These are phyloP conservation scores for Talaromyces proteolyticus DNA, from an alignment of 495 filamentous ascomycete genomes.

Conservation along the genomic window DNA sequence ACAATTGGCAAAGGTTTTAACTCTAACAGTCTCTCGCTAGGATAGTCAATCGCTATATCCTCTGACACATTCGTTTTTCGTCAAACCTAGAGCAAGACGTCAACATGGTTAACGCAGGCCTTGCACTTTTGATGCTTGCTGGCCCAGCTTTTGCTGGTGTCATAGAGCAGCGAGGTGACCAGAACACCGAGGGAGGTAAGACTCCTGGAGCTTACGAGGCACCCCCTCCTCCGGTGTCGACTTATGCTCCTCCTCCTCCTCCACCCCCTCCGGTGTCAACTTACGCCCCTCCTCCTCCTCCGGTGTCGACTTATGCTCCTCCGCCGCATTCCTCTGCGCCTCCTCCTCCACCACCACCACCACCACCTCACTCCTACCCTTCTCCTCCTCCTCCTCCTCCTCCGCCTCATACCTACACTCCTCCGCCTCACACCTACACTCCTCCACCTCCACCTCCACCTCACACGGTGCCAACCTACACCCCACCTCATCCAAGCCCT, in stretches of 20 bases:
- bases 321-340: neutral
- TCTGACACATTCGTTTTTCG: neutral
- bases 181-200: neutral
- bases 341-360: neutral
- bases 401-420: constrained; percentile 10
- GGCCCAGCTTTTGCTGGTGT: constrained; percentile 37
- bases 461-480: neutral
- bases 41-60: neutral
- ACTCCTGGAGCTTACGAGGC: constrained; percentile 7
- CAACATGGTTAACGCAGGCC: constrained; percentile 34
- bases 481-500: constrained; percentile 6
- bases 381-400: constrained; percentile 11
- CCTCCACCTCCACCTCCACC: constrained; percentile 1
- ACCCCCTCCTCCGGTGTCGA: neutral
- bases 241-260: neutral
- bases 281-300: neutral
- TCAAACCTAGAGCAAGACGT: neutral
- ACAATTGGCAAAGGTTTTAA: neutral
- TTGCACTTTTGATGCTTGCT: constrained; percentile 36
- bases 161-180: constrained; percentile 22
- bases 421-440: constrained; percentile 11
- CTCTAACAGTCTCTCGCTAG: neutral
- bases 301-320: neutral
- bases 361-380: constrained; percentile 6
- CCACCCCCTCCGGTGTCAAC: neutral